A percentile compares a stretch with the other conserved stretches of the same genome.
These are phyloP conservation scores for Coffea humblotiana DNA, from an alignment of 305 asterid species.

Conservation along the genomic window DNA sequence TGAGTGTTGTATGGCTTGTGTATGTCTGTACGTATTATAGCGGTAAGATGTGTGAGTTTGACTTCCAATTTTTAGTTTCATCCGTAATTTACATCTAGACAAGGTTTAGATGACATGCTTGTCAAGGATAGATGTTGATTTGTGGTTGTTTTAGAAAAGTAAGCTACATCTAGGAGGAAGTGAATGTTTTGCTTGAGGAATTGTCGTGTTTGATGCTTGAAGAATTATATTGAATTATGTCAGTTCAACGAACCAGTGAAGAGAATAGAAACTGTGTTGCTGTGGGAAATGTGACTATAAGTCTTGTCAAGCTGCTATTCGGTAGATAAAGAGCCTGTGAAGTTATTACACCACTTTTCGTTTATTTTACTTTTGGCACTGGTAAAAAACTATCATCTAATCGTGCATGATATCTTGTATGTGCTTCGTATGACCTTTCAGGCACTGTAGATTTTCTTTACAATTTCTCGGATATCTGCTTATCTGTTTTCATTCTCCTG, in stretches of 20 bases:
- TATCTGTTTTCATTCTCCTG: neutral
- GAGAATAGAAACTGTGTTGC: neutral
- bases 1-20: neutral
- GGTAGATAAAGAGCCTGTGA: neutral
- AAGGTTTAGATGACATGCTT: too few relatives aligned
- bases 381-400: neutral
- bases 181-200: neutral
- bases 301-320: neutral
- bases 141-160: neutral
- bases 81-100: neutral
- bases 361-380: neutral
- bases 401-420: neutral
- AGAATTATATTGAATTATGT: neutral
- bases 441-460: neutral
- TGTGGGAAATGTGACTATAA: neutral
- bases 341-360: neutral
- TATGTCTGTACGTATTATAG: neutral
- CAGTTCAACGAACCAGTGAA: neutral
- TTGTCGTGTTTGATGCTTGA: neutral
- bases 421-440: neutral
- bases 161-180: neutral
- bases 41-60: neutral
- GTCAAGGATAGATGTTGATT: neutral
- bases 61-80: neutral
- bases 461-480: neutral